Evolutionary conservation across 495 filamentous ascomycete genomes (phyloP), one percentile per base, ranked within the genome.

Genomic region (Penicillium manginii): DNA sequence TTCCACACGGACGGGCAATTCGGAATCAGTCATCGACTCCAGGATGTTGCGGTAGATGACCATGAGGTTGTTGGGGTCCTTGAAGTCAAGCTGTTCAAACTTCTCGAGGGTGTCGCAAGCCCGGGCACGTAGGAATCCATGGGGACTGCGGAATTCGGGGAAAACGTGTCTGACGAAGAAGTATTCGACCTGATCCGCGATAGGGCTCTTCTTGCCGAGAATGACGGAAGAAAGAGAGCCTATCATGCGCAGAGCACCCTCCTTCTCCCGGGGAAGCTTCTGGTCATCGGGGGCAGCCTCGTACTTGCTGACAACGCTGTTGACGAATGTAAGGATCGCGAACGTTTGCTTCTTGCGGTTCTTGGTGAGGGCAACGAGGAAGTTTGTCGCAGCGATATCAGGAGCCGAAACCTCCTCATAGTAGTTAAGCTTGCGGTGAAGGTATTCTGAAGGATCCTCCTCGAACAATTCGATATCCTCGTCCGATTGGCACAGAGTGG

Each of bases 91-190:
- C 70, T 91, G 86, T 73, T 96, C 91, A 61, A 98, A 98, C 72
- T 98, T 97, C 81, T 97, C 96, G 50, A 98, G 83, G 1, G 93
- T 96, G 66, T 98, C 92, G 71, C 94, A 98, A 54, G 94, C 96
- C 59, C 94, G 90, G 22, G 94, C 94, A 55, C 94, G 87, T 49
- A 98, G 86, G 79, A 91, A 98, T 19, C 96, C 96, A 65, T 96
- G 90, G 17, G 88, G 84, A 71, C 91, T 97, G 58, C 90, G 86
- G 80, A 98, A 98, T 67, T 98, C 96, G 10, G 94, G 94, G 79
- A 98, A 98, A 56, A 98, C 94, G 62, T 97, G 94, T 51, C 94
- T 89, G 53, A 98, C 92, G 59, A 98, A 90, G 82, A 98, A 98
- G 68, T 94, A 97, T 75, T 98, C 94, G n/a, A 97, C 93, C 76